Conservation (phyloP, 2,329 filamentous ascomycete genomes). For the Amauroascus verrucosus region DNA sequence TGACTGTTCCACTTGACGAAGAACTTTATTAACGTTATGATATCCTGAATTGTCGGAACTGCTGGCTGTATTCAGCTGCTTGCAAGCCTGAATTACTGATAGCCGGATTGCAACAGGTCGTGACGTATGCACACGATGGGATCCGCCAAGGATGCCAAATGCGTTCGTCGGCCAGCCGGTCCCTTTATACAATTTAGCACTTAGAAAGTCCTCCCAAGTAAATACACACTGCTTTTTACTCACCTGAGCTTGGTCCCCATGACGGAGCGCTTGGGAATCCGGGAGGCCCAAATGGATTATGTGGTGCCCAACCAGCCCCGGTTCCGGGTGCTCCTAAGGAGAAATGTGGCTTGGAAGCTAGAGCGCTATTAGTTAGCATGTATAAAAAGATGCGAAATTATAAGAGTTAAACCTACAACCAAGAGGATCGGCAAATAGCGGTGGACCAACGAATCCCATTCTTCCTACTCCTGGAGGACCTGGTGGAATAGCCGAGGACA, state of each 20-base stretch:
- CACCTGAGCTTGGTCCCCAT: slow-evolving; percentile 32
- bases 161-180: slow-evolving; percentile 39
- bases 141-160: slow-evolving; percentile 41
- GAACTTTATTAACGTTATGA: slow-evolving; percentile 55
- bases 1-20: slow-evolving; percentile 52
- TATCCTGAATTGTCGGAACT: slow-evolving; percentile 48
- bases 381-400: neutral
- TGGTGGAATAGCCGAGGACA: slow-evolving; percentile 32
- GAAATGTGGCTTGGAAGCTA: slow-evolving; percentile 29
- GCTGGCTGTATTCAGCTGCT: slow-evolving; percentile 43
- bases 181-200: slow-evolving; percentile 25
- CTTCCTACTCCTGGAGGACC: slow-evolving; percentile 39
- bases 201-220: neutral
- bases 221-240: slow-evolving; percentile 15
- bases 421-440: slow-evolving; percentile 36
- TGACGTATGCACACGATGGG: slow-evolving; percentile 46
- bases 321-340: slow-evolving; percentile 23
- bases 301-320: slow-evolving; percentile 29
- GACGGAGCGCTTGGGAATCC: slow-evolving; percentile 29
- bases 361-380: neutral
- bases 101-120: slow-evolving; percentile 60
- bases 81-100: slow-evolving; percentile 69
- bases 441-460: slow-evolving; percentile 34
- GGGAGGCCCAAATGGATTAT: slow-evolving; percentile 31
- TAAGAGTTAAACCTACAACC: slow-evolving; percentile 26